Conservation (phyloP, 2,329 filamentous ascomycete species). For the Pseudogymnoascus sp. region DNA sequence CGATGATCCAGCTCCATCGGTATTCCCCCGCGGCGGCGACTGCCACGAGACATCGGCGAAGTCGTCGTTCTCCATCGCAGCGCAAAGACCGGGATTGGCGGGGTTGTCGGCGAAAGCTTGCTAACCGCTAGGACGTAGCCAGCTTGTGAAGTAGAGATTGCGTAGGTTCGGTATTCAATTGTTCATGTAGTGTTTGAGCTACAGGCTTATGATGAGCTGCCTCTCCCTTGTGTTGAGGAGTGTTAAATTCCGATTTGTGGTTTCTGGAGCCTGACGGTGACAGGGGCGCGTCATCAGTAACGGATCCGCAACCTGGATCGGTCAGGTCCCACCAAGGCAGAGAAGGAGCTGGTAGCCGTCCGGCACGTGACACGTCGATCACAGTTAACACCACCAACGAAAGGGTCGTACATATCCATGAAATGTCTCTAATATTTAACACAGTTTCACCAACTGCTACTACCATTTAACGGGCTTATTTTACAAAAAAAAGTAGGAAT, state of each 20-base stretch:
- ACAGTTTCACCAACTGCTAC: neutral
- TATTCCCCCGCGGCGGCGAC: slow-evolving; percentile 9
- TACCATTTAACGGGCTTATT: neutral
- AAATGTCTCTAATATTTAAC: neutral
- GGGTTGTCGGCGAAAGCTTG: neutral
- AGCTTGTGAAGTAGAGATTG: neutral
- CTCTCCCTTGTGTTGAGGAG: neutral
- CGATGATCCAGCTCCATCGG: slow-evolving; percentile 29
- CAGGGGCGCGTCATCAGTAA: slow-evolving; percentile 3
- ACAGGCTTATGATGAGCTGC: neutral
- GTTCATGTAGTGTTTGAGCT: neutral
- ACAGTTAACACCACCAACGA: neutral
- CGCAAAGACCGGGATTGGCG: slow-evolving; percentile 8
- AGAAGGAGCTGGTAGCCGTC: neutral
- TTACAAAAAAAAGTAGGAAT: neutral
- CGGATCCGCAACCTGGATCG: neutral
- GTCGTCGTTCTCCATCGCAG: slow-evolving; percentile 44
- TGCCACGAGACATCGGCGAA: slow-evolving; percentile 79
- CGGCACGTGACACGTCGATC: neutral
- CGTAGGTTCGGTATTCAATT: neutral
- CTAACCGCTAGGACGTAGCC: neutral
- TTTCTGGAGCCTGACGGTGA: neutral
- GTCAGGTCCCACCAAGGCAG: neutral
- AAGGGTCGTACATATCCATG: neutral
- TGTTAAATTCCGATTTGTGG: neutral